A percentile compares a stretch with the other conserved stretches of the same genome.
phyloP scores from a whole-genome alignment of 2,329 filamentous ascomycete genomes.

The Fusarium xylarioides region DNA sequence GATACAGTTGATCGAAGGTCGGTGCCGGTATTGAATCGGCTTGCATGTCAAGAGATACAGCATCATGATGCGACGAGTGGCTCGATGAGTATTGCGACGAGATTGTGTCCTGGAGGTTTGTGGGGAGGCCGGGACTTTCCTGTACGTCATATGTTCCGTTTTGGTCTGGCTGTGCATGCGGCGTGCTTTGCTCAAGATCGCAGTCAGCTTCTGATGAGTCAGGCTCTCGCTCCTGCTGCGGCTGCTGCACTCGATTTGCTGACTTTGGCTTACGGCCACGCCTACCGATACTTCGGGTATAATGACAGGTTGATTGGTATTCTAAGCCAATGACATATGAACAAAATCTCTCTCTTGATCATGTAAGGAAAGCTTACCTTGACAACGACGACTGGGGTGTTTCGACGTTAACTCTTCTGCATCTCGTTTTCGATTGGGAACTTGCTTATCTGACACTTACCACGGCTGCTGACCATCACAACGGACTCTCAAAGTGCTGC shows the following conservation, averaged over 20 bases:
- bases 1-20: not conserved
- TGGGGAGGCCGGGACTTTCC: not conserved
- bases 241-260: not conserved
- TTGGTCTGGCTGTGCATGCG: not conserved
- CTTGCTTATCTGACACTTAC: not conserved
- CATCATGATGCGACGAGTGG: not conserved
- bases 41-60: not conserved
- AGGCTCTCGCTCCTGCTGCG: not conserved
- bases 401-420: not conserved
- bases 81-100: not conserved
- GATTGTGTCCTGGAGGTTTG: not conserved
- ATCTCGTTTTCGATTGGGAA: too few species aligned
- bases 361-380: not conserved
- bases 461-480: not conserved
- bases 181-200: not conserved
- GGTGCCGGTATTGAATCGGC: not conserved
- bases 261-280: not conserved
- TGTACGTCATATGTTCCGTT: not conserved
- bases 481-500: not conserved
- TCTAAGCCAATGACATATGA: accelerated
- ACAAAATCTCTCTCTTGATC: too few species aligned
- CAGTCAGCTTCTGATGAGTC: not conserved
- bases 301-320: not conserved
- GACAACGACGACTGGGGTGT: not conserved
- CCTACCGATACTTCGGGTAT: not conserved